Evolutionary conservation across 2,329 filamentous ascomycete species (phyloP).

Genomic region (Aspergillus hiratsukae): DNA sequence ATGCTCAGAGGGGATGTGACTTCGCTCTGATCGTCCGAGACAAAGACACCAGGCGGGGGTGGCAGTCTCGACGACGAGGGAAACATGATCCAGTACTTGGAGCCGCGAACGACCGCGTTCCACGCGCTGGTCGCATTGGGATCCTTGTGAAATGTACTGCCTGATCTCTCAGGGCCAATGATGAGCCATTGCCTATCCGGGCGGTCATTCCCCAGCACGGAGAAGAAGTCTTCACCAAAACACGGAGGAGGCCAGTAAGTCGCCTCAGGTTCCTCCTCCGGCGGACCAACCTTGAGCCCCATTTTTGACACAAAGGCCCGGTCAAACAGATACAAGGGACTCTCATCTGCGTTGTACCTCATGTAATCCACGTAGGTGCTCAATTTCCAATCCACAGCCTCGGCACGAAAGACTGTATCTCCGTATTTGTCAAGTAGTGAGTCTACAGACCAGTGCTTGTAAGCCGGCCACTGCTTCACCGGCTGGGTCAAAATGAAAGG

Average conservation of each 20-base stretch:
- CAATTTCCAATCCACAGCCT: conserved; percentile 89
- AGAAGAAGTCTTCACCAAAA: conserved; percentile 83
- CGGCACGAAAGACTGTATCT: conserved; percentile 72
- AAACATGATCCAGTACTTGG: conserved; percentile 99
- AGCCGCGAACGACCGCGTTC: conserved; percentile 87
- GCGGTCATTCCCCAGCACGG: conserved; percentile 68
- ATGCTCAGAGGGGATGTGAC: conserved; percentile 92
- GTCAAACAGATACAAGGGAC: conserved; percentile 89
- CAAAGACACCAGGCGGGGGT: conserved; percentile 81
- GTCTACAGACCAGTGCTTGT: conserved; percentile 68
- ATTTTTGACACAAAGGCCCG: conserved; percentile 84
- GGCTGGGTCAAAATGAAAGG: conserved; percentile 85
- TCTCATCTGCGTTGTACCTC: conserved; percentile 74
- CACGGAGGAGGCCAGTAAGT: conserved; percentile 76
- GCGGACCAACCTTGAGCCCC: conserved; percentile 56
- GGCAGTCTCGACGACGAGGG: conserved; percentile 60
- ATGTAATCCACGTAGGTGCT: conserved; percentile 80
- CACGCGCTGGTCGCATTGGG: conserved; percentile 70
- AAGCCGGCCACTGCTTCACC: conserved; percentile 77
- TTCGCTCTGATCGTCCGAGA: conserved; percentile 84
- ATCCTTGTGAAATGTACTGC: conserved; percentile 91
- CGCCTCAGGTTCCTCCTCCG: conserved; percentile 41
- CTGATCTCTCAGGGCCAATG: conserved; percentile 78
- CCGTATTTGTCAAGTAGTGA: conserved; percentile 61
- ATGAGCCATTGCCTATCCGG: conserved; percentile 93